Evolutionary conservation across 2,329 filamentous ascomycete species (phyloP).

Genomic region (Arthroderma sp.): DNA sequence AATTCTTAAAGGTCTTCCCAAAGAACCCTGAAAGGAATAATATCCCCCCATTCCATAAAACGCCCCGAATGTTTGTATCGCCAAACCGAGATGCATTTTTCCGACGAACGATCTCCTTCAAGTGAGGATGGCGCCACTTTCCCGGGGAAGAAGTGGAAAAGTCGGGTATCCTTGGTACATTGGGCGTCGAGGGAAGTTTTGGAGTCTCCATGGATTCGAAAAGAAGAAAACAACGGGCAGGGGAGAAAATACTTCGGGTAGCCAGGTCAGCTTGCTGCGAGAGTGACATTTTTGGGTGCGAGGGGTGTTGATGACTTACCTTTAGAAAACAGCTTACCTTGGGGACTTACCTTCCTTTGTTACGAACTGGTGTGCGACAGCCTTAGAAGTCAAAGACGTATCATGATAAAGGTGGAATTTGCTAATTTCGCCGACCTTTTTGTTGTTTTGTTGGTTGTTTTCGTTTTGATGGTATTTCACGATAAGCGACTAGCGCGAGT

Average conservation of each 20-base stretch:
- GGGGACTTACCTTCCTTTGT: constrained; percentile 12
- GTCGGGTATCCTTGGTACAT: constrained; percentile 16
- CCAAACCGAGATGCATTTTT: constrained; percentile 68
- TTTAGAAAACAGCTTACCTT: not conserved
- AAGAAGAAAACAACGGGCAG: constrained; percentile 1
- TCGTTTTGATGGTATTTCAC: no score
- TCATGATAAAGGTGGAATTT: no score
- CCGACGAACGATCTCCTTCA: constrained; percentile 73
- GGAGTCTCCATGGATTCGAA: constrained; percentile 21
- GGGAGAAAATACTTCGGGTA: no score
- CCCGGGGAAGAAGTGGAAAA: constrained; percentile 41
- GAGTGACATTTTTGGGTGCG: not conserved
- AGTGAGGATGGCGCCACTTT: constrained; percentile 79
- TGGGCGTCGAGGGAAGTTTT: constrained; percentile 31
- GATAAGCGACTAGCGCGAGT: no score
- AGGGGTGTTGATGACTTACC: constrained; percentile 2
- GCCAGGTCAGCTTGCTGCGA: no score
- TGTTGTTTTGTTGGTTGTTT: no score
- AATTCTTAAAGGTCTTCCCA: constrained; percentile 24
- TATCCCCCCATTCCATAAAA: constrained; percentile 53
- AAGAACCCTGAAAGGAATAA: constrained; percentile 38
- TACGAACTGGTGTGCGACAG: not conserved
- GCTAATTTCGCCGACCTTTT: no score
- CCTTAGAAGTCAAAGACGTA: no score
- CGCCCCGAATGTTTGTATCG: constrained; percentile 57